Evolutionary conservation across 352 stramenopile genomes (phyloP), one percentile per base, ranked within the genome.

Genomic region (Phytophthora europaea): DNA sequence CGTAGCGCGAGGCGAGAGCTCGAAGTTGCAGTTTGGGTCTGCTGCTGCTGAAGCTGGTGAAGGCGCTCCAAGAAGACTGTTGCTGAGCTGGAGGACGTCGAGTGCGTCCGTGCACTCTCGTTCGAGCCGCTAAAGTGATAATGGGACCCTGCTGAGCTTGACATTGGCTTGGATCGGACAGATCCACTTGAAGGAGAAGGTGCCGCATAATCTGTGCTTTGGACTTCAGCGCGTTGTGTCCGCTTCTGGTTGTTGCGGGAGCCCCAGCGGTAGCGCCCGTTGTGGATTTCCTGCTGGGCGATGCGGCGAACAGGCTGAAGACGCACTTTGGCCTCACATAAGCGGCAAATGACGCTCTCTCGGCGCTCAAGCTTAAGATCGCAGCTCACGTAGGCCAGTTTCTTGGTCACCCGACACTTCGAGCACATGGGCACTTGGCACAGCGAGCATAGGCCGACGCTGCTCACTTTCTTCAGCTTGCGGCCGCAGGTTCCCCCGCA

Each of bases 361-460:
- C 70, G 67, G 9, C 65, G 65, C 26, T 83, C 53, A 10, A 85
- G 59, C 33, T 64, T 69, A 23, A 85, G 58, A 13, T 85, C 67
- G 26, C 55, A 57, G 8, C 75, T 77, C 26, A 69, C 75, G 22
- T 83, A 76, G 0, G 74, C 68, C 31, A 88, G 55, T 43, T 75
- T 85, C 72, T 78, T 77, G 23, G 57, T 70, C 13, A 83, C 65
- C 20, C 79, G 73, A 48, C 79, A 85, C 54, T 78, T 79, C 51
- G 78, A 74, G 64, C 78, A 85, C 62, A 83, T 78, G 31, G 72
- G 67, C 20, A 73, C 67, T 68, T 78, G 59, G 48, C 78, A 85
- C 26, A 85, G 48, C 3, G 56, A 61, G 51, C 79, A 85, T 20
- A 80, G 51, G 6, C 70, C 79, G 10, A 78, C 63, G 52, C 73